Evolutionary conservation across 1,284 basidiomycete genomes (phyloP), one percentile per base, ranked within the genome.

Genomic region (Neolentinus lepideus): DNA sequence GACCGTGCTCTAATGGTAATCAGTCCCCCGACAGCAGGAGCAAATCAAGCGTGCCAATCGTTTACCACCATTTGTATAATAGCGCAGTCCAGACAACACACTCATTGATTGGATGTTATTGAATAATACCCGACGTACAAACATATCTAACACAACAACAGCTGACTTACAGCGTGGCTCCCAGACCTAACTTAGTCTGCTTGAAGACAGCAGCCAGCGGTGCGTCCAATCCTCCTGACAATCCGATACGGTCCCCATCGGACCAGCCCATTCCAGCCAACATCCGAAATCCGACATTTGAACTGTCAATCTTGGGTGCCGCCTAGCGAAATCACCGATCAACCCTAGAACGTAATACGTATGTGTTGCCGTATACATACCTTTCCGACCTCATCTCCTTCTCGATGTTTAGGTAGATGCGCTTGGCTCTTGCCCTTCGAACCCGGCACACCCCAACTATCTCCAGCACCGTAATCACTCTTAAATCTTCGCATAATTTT

Each of bases 311-410:
- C 71, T 85, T 90, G 3, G 88, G 88, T 1, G 90, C 90, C 59
- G 79, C 77, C 76, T 81, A 60, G 16, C 58, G 50, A 45, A 43
- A 22, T 53, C 12, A 2, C 45, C 50, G 9, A 27, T 54, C 19
- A 50, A 8, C 53, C 35, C 46, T 56, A 35, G 33, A 55, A 54
- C 33, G 31, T 25, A 61, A 33, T 35, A 31, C 46, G 16, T 21
- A 51, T 36, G 27, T 24, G 4, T 6, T 36, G 48, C 56, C 10
- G 3, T n/a, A n/a, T n/a, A 64, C 75, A 22, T 54, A 80, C 83
- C 75, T 84, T 85, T 26, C 90, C 90, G 51, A 92, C 86, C 57
- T 83, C 81, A 29, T 90, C 86, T 24, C 90, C 90, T 50, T 92
- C 90, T 54, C 70, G 75, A 56, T 84, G 85, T 55, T 69, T 72